Base-by-base conservation (phyloP, 306 rosid species). In the Fragaria vesca region DNA sequence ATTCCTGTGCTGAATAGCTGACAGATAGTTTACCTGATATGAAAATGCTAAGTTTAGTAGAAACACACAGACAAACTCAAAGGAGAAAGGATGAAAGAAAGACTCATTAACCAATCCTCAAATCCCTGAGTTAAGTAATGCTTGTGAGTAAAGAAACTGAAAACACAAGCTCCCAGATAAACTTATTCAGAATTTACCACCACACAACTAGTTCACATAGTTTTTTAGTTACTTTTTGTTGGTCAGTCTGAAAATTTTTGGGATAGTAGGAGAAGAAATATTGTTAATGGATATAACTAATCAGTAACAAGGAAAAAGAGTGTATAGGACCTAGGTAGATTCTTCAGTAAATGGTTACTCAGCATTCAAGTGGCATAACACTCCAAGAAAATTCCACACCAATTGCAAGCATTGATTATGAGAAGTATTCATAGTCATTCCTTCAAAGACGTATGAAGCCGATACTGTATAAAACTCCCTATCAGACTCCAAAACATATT, bases 1-100 rank as follows among this genome's bases (percentile, higher is more conserved):
- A 82, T 94, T 92, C 81, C 89, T 87, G 71, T 94, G 97, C 16
- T 81, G 93, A 83, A 92, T 89, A 17, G 96, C 78, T 48, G 98
- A 84, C 73, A 94, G 96, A 83, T 88, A 90, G 68, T 82, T 94
- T 81, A 90, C 98, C 98, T 94, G 88, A 66, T 66, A 83, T 68
- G 55, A 74, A 58, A 74, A 45, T 18, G 58, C 48, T 60, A 11
- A 11, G 21, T 75, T 34, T 30, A 61, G 26, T 30, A 61, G 26
- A 62, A 74, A 28, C 70, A 61, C 28, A 45, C 42, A 74, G 7
- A 60, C 2, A 15, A 51, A 52, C 51, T 36, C 9, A 13, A 73
- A 24, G 43, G 38, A 57, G 68, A 40, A 47, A 73, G 20, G 42
- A 36, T 45, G 20, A 57, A 73, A 20, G 28, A 73, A 57, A 21